A percentile compares a stretch with the other conserved stretches of the same genome.
Conservation (phyloP, 2,329 filamentous ascomycete genomes). For the Nigrospora osmanthi region DNA sequence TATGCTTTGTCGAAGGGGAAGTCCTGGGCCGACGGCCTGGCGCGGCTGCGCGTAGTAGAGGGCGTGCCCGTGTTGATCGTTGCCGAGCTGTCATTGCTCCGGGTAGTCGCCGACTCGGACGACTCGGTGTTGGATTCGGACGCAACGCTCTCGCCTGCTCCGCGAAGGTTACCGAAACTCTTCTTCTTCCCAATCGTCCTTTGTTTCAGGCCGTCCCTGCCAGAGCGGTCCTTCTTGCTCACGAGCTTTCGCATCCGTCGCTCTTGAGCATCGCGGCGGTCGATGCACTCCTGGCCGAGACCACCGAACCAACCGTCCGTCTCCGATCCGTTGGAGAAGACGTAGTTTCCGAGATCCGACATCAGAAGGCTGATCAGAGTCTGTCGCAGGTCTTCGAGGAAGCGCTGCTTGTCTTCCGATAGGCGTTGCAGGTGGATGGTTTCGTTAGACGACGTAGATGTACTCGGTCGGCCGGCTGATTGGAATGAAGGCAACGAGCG, state of each 20-base stretch:
- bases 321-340: slow-evolving; percentile 85
- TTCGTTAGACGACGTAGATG: slow-evolving; percentile 59
- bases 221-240: slow-evolving; percentile 34
- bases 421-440: slow-evolving; percentile 55
- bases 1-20: slow-evolving; percentile 82
- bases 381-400: slow-evolving; percentile 70
- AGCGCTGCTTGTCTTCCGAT: slow-evolving; percentile 66
- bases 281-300: slow-evolving; percentile 58
- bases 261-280: slow-evolving; percentile 49
- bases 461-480: slow-evolving; percentile 51
- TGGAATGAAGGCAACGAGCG: slow-evolving; percentile 33
- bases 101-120: slow-evolving; percentile 26
- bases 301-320: slow-evolving; percentile 82
- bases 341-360: slow-evolving; percentile 80
- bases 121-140: slow-evolving; percentile 27
- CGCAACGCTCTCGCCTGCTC: slow-evolving; percentile 31
- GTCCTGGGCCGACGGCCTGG: slow-evolving; percentile 34
- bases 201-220: slow-evolving; percentile 36
- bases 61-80: slow-evolving; percentile 33
- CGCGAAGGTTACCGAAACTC: slow-evolving; percentile 58
- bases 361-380: slow-evolving; percentile 76
- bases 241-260: slow-evolving; percentile 31
- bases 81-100: slow-evolving; percentile 33
- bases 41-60: slow-evolving; percentile 17
- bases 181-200: slow-evolving; percentile 56